Conservation (phyloP, 345 rosid species). For the Acer negundo region DNA sequence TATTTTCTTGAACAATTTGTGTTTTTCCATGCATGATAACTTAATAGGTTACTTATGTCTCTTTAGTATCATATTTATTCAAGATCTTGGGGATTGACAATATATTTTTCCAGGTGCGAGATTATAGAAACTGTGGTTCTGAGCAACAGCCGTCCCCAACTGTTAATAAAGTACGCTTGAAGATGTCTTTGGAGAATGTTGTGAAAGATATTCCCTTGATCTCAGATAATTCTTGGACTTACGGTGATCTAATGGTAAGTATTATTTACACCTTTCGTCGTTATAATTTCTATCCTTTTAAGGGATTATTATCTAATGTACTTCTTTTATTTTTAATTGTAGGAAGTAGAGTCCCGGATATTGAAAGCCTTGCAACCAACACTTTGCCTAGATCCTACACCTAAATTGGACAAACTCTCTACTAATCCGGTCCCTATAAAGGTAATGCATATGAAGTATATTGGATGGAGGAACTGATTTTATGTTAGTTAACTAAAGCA, state of each 20-base stretch:
- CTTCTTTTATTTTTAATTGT: constrained; percentile 21
- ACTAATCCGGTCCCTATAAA: constrained; percentile 46
- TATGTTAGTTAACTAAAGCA: constrained; percentile 20
- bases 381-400: constrained; percentile 88
- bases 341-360: constrained; percentile 98
- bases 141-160: constrained; percentile 53
- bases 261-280: constrained; percentile 8
- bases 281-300: constrained; percentile 7
- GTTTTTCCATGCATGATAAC: too few relatives aligned
- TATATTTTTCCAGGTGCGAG: constrained; percentile 67
- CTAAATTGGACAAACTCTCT: constrained; percentile 84
- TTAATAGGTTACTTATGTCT: background rate
- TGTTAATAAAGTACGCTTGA: constrained; percentile 65
- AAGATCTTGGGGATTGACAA: background rate
- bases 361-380: constrained; percentile 90
- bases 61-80: background rate
- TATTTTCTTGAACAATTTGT: too few relatives aligned
- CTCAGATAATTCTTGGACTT: constrained; percentile 88
- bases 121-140: constrained; percentile 59
- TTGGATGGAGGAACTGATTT: constrained; percentile 4
- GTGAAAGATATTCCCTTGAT: constrained; percentile 86
- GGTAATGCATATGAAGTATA: constrained; percentile 41
- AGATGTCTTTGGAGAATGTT: constrained; percentile 86
- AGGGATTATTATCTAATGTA: constrained; percentile 10
- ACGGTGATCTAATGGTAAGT: constrained; percentile 93